These are phyloP conservation scores for Zygotorulaspora chibaensis DNA, from an alignment of 805 yeast genomes.

Conservation along the genomic window DNA sequence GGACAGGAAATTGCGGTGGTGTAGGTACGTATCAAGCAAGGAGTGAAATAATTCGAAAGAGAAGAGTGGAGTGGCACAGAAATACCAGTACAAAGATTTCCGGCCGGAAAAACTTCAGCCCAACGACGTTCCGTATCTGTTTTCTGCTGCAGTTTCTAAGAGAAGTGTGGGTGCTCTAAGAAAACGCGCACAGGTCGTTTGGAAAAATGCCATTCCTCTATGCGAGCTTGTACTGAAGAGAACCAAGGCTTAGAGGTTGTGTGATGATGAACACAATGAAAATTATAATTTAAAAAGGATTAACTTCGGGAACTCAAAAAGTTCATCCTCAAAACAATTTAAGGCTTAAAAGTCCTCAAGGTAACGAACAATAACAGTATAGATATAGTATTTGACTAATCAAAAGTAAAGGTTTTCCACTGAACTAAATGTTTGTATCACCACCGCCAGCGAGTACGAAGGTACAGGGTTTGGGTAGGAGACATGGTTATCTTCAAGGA, in stretches of 20 bases:
- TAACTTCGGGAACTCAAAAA: not conserved
- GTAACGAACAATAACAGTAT: too few relatives aligned
- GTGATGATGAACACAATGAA: not conserved
- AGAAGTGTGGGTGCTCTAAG: not conserved
- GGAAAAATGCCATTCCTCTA: not conserved
- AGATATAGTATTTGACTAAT: too few relatives aligned
- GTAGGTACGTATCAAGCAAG: not conserved
- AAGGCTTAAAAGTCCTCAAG: too few relatives aligned
- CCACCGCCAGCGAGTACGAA: constrained; percentile 33
- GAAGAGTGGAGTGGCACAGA: not conserved
- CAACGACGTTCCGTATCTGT: not conserved
- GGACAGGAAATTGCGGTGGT: too few relatives aligned
- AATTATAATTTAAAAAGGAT: not conserved
- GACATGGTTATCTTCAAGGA: constrained; percentile 6
- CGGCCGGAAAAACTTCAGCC: not conserved
- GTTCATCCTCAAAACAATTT: too few relatives aligned
- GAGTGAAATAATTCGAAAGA: not conserved
- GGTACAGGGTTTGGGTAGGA: constrained; percentile 20
- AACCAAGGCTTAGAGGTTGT: not conserved
- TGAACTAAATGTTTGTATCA: constrained; percentile 28
- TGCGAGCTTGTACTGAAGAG: not conserved
- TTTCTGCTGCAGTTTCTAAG: not conserved
- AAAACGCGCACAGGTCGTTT: not conserved
- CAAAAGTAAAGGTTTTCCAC: not conserved
- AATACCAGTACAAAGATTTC: not conserved